Evolutionary conservation across 2,329 filamentous ascomycete genomes (phyloP).

Genomic region (Hypoxylon sp.): DNA sequence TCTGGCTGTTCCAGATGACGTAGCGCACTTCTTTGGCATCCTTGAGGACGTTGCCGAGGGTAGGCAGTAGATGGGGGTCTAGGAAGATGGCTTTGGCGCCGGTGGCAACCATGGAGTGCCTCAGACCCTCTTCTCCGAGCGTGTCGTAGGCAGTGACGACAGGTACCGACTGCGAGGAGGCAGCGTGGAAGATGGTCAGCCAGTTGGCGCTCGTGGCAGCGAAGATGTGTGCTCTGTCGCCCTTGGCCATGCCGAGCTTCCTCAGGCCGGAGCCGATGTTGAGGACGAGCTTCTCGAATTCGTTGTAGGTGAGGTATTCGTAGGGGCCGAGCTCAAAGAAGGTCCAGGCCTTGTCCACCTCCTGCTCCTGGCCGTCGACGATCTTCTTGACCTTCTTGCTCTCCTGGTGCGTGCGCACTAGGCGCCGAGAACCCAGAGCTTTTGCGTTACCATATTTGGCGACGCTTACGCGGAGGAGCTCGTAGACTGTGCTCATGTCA

Average conservation of each 20-base stretch:
- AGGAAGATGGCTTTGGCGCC: constrained; percentile 75
- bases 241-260: constrained; percentile 73
- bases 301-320: constrained; percentile 77
- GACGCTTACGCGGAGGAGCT: constrained; percentile 74
- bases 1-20: constrained; percentile 64
- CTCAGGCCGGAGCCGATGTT: constrained; percentile 75
- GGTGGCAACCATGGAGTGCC: constrained; percentile 76
- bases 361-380: constrained; percentile 78
- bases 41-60: constrained; percentile 61
- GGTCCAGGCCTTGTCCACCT: constrained; percentile 87
- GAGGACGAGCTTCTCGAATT: constrained; percentile 76
- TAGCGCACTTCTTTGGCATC: constrained; percentile 58
- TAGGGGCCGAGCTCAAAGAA: constrained; percentile 86
- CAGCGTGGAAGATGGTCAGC: constrained; percentile 60
- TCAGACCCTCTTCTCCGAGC: constrained; percentile 74
- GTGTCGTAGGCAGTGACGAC: constrained; percentile 83
- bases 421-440: constrained; percentile 73
- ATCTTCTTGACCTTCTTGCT: constrained; percentile 91
- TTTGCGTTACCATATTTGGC: constrained; percentile 71
- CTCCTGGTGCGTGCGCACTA: constrained; percentile 80
- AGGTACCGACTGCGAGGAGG: constrained; percentile 77
- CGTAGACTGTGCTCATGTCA: constrained; percentile 75
- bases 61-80: constrained; percentile 73
- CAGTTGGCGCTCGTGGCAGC: constrained; percentile 72
- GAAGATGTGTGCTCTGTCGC: constrained; percentile 80